Conservation (phyloP, 2,329 filamentous ascomycete species). For the Penicillium decumbens region DNA sequence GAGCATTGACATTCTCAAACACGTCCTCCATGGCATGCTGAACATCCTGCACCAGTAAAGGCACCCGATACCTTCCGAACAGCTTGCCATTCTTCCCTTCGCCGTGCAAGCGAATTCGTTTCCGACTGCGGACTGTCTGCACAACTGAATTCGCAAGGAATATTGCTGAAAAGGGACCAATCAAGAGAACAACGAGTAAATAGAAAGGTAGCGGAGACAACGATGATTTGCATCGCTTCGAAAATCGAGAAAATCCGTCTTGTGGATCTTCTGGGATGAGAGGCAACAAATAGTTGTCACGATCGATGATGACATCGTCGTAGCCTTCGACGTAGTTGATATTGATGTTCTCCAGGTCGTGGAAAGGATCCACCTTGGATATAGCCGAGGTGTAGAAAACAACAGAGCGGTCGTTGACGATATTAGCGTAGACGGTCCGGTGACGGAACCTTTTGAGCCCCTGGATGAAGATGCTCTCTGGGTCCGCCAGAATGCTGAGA, state of each 20-base stretch:
- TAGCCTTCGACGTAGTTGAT: slow-evolving; percentile 72
- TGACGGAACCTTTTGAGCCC: slow-evolving; percentile 72
- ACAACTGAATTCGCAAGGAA: slow-evolving; percentile 72
- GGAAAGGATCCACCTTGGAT: slow-evolving; percentile 71
- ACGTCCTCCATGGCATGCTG: slow-evolving; percentile 71
- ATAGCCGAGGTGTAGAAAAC: slow-evolving; percentile 80
- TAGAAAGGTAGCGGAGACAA: slow-evolving; percentile 59
- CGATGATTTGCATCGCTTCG: slow-evolving; percentile 33
- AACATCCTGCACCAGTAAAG: slow-evolving; percentile 69
- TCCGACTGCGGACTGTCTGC: slow-evolving; percentile 69
- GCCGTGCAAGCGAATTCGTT: slow-evolving; percentile 73
- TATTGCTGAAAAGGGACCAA: slow-evolving; percentile 66
- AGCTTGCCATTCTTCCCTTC: slow-evolving; percentile 63
- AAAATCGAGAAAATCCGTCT: slow-evolving; percentile 32
- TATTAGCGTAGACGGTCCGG: slow-evolving; percentile 76
- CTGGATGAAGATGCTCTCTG: slow-evolving; percentile 77
- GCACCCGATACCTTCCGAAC: slow-evolving; percentile 67
- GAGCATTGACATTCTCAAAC: slow-evolving; percentile 67
- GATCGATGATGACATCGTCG: slow-evolving; percentile 69
- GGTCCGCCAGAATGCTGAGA: slow-evolving; percentile 75
- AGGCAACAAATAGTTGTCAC: slow-evolving; percentile 30
- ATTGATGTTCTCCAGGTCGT: slow-evolving; percentile 61
- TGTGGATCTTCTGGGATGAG: slow-evolving; percentile 19
- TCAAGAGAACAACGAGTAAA: slow-evolving; percentile 61
- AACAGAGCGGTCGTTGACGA: slow-evolving; percentile 77